phyloP scores from a whole-genome alignment of 768 basidiomycete genomes.

The Russula compacta region DNA sequence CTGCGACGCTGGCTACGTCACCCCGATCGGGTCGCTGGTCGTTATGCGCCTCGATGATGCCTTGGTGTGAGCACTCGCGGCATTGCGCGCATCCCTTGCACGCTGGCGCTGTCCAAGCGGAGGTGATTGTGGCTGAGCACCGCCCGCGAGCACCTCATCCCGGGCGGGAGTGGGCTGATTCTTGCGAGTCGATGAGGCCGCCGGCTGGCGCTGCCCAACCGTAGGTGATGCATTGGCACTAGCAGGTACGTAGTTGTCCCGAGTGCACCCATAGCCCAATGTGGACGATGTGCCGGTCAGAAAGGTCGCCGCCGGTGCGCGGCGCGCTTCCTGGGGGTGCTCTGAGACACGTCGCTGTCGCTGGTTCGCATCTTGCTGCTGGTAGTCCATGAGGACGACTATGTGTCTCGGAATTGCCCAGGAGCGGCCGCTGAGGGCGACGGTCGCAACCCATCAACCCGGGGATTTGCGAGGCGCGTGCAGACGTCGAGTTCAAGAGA shows the following conservation, averaged over 20 bases:
- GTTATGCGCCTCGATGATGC: no score
- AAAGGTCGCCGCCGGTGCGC: neutral
- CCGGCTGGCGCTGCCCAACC: neutral
- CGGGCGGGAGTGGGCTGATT: no score
- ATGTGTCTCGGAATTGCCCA: no score
- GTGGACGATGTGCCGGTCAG: no score
- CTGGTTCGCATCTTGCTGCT: neutral
- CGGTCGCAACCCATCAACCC: no score
- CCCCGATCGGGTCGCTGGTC: neutral
- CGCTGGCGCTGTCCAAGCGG: neutral
- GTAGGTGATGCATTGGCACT: no score
- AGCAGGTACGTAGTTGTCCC: no score
- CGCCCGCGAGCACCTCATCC: neutral
- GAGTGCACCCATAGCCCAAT: no score
- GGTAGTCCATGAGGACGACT: neutral
- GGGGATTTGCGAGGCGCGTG: slow-evolving; percentile 7
- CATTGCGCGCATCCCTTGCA: neutral
- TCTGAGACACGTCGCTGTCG: neutral
- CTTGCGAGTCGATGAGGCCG: no score
- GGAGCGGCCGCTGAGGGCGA: no score
- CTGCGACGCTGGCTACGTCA: neutral
- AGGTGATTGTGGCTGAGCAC: neutral
- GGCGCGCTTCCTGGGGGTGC: neutral
- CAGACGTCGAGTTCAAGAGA: neutral
- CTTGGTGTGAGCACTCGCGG: no score